These are phyloP conservation scores for Talaromyces proteolyticus DNA, from an alignment of 495 filamentous ascomycete genomes.

Conservation along the genomic window DNA sequence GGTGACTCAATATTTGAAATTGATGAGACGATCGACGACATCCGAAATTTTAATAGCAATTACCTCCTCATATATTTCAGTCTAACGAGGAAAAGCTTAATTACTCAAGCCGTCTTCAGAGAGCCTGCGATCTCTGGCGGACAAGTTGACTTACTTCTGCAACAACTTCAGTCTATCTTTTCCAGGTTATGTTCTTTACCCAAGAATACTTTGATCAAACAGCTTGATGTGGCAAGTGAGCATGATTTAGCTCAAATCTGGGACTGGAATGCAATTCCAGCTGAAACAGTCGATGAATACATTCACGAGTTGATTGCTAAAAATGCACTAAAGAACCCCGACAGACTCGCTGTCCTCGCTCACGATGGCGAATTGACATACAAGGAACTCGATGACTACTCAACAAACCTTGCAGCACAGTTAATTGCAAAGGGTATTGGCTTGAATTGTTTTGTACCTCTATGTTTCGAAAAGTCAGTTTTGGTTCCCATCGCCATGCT, in stretches of 20 bases:
- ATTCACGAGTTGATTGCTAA: constrained; percentile 19
- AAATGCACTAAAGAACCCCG: not conserved
- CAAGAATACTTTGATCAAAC: not conserved
- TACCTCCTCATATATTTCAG: constrained; percentile 14
- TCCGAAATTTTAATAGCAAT: not conserved
- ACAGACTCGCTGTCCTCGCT: constrained; percentile 10
- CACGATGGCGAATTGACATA: constrained; percentile 17
- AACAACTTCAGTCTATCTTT: constrained; percentile 4
- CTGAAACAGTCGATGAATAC: constrained; percentile 15
- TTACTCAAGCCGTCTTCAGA: not conserved
- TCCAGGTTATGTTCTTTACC: constrained; percentile 6
- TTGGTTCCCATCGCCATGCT: constrained; percentile 32
- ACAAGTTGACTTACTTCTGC: not conserved
- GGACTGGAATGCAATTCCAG: constrained; percentile 10
- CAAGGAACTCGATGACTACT: constrained; percentile 8
- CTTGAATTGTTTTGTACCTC: constrained; percentile 22
- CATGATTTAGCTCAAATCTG: constrained; percentile 12
- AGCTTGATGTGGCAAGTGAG: constrained; percentile 11
- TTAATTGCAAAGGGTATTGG: constrained; percentile 26
- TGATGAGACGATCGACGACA: constrained; percentile 1
- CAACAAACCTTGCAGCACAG: constrained; percentile 11
- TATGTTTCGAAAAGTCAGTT: constrained; percentile 38
- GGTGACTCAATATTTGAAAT: not conserved
- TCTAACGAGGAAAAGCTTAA: not conserved
- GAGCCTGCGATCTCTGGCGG: not conserved